Percentiles rank a stretch among this genome's conserved stretches.
Conservation (phyloP, 1,139 yeast species). For the Blastobotrys aristatus region DNA sequence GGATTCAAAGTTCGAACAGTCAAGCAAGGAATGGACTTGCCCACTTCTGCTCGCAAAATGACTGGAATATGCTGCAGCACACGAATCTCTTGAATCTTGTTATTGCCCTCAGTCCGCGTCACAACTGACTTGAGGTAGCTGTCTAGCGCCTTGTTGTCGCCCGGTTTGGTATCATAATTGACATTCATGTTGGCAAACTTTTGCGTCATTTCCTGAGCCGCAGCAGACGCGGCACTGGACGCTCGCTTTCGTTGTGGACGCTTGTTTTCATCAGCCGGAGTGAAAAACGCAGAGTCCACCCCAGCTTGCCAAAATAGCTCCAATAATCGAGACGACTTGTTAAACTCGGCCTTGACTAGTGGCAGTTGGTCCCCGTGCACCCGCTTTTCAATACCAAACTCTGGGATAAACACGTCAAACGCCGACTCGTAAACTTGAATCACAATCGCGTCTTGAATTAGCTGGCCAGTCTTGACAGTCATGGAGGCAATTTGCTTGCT, state of each 20-base stretch:
- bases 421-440: constrained; percentile 93
- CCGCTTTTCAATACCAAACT: constrained; percentile 92
- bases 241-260: constrained; percentile 56
- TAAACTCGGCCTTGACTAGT: constrained; percentile 85
- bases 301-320: constrained; percentile 93
- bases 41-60: constrained; percentile 83
- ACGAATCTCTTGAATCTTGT: constrained; percentile 68
- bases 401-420: constrained; percentile 90
- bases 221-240: constrained; percentile 54
- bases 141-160: constrained; percentile 22
- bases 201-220: constrained; percentile 43
- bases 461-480: constrained; percentile 72
- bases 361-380: constrained; percentile 98
- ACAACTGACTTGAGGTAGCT: constrained; percentile 45
- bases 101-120: constrained; percentile 57
- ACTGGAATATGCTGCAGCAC: constrained; percentile 80
- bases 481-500: constrained; percentile 81
- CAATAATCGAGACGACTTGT: constrained; percentile 57
- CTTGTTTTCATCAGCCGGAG: constrained; percentile 59
- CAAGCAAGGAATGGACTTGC: constrained; percentile 84
- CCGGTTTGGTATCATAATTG: constrained; percentile 19
- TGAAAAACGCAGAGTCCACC: constrained; percentile 82
- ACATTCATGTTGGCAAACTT: constrained; percentile 25
- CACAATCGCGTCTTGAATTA: constrained; percentile 80
- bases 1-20: constrained; percentile 94